phyloP scores from a whole-genome alignment of 2,329 filamentous ascomycete species.

The Microsporum audouinii region DNA sequence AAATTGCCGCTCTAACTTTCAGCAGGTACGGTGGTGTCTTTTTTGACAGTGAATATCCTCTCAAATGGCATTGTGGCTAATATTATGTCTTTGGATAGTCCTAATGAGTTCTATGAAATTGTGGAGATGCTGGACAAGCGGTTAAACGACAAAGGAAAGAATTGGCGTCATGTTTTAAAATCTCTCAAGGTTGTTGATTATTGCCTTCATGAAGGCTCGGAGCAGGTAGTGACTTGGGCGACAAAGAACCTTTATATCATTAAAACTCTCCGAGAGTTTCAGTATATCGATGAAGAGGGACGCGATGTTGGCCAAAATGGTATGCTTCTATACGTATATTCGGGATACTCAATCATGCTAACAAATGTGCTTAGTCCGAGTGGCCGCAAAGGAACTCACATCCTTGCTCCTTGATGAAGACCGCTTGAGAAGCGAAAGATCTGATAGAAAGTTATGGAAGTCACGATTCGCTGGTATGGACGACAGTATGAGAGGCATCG shows the following conservation, averaged over 20 bases:
- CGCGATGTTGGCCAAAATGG: slow-evolving; percentile 94
- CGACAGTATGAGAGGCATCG: slow-evolving; percentile 47
- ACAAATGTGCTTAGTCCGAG: slow-evolving; percentile 55
- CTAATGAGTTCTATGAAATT: slow-evolving; percentile 96
- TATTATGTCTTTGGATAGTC: slow-evolving; percentile 41
- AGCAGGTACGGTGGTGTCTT: slow-evolving; percentile 58
- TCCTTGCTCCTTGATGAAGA: slow-evolving; percentile 89
- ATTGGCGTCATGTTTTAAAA: slow-evolving; percentile 97
- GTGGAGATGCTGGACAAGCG: slow-evolving; percentile 99
- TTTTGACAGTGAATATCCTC: neutral
- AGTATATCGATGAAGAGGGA: slow-evolving; percentile 91
- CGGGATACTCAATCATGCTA: neutral
- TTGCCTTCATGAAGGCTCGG: slow-evolving; percentile 91
- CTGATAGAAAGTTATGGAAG: slow-evolving; percentile 90
- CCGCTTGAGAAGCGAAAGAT: slow-evolving; percentile 75
- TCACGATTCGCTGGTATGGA: slow-evolving; percentile 89
- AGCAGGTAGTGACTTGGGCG: slow-evolving; percentile 93
- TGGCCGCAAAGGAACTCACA: slow-evolving; percentile 91
- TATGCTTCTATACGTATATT: slow-evolving; percentile 36
- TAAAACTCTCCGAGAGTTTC: slow-evolving; percentile 94
- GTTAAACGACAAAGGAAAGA: slow-evolving; percentile 98
- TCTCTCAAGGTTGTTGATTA: slow-evolving; percentile 97
- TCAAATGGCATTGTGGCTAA: slow-evolving; percentile 9
- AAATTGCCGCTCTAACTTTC: slow-evolving; percentile 95
- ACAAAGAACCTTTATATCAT: slow-evolving; percentile 98